Evolutionary conservation across 1,284 basidiomycete species (phyloP).

Genomic region (Cutaneotrichosporon cavernicola): DNA sequence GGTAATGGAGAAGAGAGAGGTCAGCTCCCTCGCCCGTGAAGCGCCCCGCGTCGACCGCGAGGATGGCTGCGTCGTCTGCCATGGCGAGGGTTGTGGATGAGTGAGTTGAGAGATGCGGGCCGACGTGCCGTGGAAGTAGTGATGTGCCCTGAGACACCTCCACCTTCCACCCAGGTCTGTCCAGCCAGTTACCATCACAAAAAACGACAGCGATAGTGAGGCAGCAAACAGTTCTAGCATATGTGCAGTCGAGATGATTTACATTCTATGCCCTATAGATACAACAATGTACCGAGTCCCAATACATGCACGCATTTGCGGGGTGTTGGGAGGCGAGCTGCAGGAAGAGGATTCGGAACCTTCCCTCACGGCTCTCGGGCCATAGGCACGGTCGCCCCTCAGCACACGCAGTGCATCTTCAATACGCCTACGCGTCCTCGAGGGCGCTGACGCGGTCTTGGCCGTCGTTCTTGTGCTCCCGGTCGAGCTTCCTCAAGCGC

Average conservation of each 20-base stretch:
- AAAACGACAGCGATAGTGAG: not conserved
- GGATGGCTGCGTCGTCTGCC: conserved; percentile 24
- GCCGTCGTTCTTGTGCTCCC: conserved; percentile 15
- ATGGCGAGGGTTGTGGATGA: conserved; percentile 17
- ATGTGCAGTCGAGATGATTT: not conserved
- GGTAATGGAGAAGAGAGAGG: conserved; percentile 45
- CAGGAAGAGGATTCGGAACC: too few species aligned
- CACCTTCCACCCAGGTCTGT: not conserved
- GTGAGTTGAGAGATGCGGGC: conserved; percentile 7
- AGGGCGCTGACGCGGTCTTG: conserved; percentile 26
- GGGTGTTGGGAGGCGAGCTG: not conserved
- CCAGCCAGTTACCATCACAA: not conserved
- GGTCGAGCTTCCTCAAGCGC: conserved; percentile 40
- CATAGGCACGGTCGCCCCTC: not conserved
- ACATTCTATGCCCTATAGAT: not conserved
- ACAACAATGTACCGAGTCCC: not conserved
- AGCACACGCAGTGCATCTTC: not conserved
- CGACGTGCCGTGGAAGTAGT: not conserved
- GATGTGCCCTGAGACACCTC: conserved; percentile 5
- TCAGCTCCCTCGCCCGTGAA: conserved; percentile 49
- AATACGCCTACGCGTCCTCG: not conserved
- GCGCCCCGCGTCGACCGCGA: conserved; percentile 31
- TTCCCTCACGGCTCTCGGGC: too few species aligned
- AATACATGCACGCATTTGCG: not conserved
- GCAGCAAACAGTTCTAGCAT: not conserved